Base-by-base conservation (phyloP, 2,329 filamentous ascomycete species). In the Colletotrichum sp. region DNA sequence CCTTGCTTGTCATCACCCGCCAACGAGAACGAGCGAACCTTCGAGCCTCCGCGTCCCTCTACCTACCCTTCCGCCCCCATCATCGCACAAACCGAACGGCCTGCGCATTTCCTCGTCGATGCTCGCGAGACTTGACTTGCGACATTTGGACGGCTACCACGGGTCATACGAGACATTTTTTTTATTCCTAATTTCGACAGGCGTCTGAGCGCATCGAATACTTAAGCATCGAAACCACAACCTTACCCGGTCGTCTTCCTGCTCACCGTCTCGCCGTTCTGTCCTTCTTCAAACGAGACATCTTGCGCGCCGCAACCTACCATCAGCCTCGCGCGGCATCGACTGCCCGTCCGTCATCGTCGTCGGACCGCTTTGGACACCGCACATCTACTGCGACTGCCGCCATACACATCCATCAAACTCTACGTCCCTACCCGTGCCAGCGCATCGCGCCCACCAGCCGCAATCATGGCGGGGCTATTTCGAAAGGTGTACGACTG, bases 401-500 rank as follows among this genome's bases (percentile, higher is more conserved):
- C 43, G 13, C 39, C 32, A 27, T 43, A 28, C n/a, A 70, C 18
- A 48, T n/a, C 48, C 39, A n/a, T 56, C 22, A 69, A 48, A 39
- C 27, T 34, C 43, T 65, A 30, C 36, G 10, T 22, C 22, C 52
- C 15, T 43, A 48, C 22, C 75, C 75, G 34, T 28, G 13, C 75
- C 71, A 74, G 74, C 77, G 73, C 48, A 79, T 71, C 72, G 70
- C 66, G 39, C 30, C 74, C 70, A 82, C 81, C 80, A 79, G 78
- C 84, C 30, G 22, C 28, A 25, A 89, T 79, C 86, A 98, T 98
- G 96, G 94, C 95, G 82, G 94, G 95, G 81, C 88, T 99, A 85
- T 98, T 99, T 87, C 94, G 94, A 84, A 94, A 93, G 87, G 93
- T 99, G 86, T 98, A 98, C 90, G 97, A 98, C 92, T 98, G 96